phyloP scores from a whole-genome alignment of 129 eudicot genomes.

The Gnaphalium uliginosum region DNA sequence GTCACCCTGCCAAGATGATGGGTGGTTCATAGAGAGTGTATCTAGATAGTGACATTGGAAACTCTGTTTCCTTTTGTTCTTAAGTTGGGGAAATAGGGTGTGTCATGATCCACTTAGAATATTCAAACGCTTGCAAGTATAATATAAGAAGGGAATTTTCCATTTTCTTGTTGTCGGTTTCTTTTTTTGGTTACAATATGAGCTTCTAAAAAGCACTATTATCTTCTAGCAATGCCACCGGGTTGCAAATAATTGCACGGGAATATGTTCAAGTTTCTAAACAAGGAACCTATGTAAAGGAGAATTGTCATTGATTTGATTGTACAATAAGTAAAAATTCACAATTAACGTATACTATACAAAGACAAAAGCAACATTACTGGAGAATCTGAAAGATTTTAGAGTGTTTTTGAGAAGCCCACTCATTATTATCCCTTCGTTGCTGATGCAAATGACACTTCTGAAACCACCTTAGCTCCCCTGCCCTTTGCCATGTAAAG shows the following conservation, averaged over 20 bases:
- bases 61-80: slow-evolving; percentile 10
- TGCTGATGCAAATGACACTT: slow-evolving; percentile 54
- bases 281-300: slow-evolving; percentile 7
- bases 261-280: background rate
- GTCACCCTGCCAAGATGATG: background rate
- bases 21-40: background rate
- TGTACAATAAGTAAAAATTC: background rate
- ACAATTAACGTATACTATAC: slow-evolving; percentile 1
- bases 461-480: slow-evolving; percentile 92
- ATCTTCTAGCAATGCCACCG: background rate
- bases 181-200: background rate
- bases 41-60: slow-evolving; percentile 2
- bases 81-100: background rate
- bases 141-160: background rate
- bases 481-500: slow-evolving; percentile 93
- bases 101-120: slow-evolving; percentile 8
- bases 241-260: background rate
- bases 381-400: slow-evolving; percentile 10
- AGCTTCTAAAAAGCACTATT: background rate
- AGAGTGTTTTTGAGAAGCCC: background rate
- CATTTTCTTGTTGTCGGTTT: background rate
- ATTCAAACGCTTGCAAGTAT: slow-evolving; percentile 10
- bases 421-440: slow-evolving; percentile 19
- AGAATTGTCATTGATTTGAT: background rate
- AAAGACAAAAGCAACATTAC: slow-evolving; percentile 1